These are phyloP conservation scores for Cladosporium sphaerospermum DNA, from an alignment of 2,329 filamentous ascomycete species.

Conservation along the genomic window DNA sequence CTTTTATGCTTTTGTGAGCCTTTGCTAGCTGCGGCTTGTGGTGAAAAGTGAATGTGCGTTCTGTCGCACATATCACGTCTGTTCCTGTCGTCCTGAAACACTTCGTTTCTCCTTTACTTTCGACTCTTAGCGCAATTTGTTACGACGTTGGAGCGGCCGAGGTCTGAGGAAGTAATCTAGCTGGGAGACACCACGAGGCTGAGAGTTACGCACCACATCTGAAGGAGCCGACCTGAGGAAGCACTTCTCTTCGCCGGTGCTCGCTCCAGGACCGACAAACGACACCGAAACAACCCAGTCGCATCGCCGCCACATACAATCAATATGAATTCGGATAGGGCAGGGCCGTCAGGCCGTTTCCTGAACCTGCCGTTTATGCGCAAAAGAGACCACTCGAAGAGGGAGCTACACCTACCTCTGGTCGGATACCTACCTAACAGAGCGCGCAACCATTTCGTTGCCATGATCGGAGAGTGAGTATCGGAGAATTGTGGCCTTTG, in stretches of 20 bases:
- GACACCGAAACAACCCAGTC: no score
- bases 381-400: constrained; percentile 26
- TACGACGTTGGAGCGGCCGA: neutral
- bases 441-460: constrained; percentile 38
- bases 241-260: no score
- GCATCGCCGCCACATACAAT: no score
- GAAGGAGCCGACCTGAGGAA: neutral
- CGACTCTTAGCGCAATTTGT: neutral
- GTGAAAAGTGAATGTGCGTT: no score
- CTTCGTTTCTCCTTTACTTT: neutral
- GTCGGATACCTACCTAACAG: constrained; percentile 41
- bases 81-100: no score
- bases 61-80: no score
- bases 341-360: constrained; percentile 16
- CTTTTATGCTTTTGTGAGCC: no score
- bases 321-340: constrained; percentile 7
- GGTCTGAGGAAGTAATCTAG: neutral
- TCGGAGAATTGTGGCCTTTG: neutral
- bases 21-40: no score
- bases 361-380: constrained; percentile 36
- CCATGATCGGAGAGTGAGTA: constrained; percentile 36
- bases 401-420: constrained; percentile 34
- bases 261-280: no score
- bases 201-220: neutral
- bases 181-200: neutral